Base-by-base conservation (phyloP, 331 rosid genomes). In the Saraca asoca region DNA sequence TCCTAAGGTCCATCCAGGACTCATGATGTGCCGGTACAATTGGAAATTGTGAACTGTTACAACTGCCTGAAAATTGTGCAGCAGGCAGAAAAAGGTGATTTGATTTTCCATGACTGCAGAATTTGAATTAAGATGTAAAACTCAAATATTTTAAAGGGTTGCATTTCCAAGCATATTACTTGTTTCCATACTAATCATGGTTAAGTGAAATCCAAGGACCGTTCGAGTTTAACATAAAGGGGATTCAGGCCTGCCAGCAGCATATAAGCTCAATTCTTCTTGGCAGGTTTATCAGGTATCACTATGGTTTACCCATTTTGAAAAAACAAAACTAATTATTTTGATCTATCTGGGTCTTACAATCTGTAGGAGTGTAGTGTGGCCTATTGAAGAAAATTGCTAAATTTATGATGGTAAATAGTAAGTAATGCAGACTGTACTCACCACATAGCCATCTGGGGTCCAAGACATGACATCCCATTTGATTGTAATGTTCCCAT, bases 401-500 rank as follows among this genome's bases (percentile, higher is more conserved):
- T 39, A 61, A 45, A 8, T 2, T 39, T 39, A 7, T 34, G 38
- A 59, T 4, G 13, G 16, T 56, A 31, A 42, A 51, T 44, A 68
- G 41, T 33, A 49, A 70, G 24, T 37, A 70, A 51, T 58, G 34
- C 12, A 76, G 37, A 13, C 34, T 81, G 33, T 16, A 41, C 88
- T 84, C 64, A 87, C 98, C 85, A 90, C 94, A 70, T 93, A 90
- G 68, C 95, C 98, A 73, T 93, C 98, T 51, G 95, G 34, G 31
- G 97, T 93, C 97, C 98, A 93, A 43, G 98, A 89, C 91, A 93
- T 68, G 20, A 93, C 20, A 64, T 93, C 98, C 98, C 96, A 93
- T 77, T 88, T 87, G 80, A 87, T 70, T 3, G 95, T 93, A 60
- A 93, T 42, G 78, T 90, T 93, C 51, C 96, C 98, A 55, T 70